Conservation (phyloP, 116 monocot species). For the Thalassia testudinum region DNA sequence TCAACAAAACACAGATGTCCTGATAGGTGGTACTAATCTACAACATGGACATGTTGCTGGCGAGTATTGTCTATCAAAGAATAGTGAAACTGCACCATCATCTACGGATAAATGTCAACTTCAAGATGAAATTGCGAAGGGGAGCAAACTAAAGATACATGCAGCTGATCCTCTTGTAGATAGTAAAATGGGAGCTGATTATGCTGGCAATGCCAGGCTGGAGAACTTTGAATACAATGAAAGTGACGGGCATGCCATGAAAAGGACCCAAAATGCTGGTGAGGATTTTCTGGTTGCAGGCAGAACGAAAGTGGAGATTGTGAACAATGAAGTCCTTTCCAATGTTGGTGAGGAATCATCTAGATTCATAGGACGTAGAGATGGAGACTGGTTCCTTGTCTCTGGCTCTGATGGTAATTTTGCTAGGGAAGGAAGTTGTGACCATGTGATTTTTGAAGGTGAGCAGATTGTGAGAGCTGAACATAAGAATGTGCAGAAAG, state of each 20-base stretch:
- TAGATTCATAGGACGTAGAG: conserved; percentile 1
- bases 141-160: background rate
- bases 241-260: background rate
- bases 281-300: conserved; percentile 7
- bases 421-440: background rate
- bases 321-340: background rate
- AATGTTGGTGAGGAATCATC: background rate
- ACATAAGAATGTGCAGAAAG: background rate
- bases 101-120: background rate
- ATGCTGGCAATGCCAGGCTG: background rate
- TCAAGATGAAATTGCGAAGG: conserved; percentile 2
- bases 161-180: conserved; percentile 5
- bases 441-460: conserved; percentile 1
- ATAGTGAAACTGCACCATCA: background rate
- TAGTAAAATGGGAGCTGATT: background rate
- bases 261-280: conserved; percentile 1
- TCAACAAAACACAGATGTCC: background rate
- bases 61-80: conserved; percentile 4
- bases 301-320: background rate
- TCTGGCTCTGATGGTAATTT: background rate
- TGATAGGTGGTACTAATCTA: background rate
- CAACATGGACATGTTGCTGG: background rate
- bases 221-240: conserved; percentile 9
- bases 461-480: conserved; percentile 1
- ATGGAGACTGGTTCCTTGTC: conserved; percentile 11